phyloP scores from a whole-genome alignment of 345 rosid genomes.

The Eucalyptus camaldulensis region DNA sequence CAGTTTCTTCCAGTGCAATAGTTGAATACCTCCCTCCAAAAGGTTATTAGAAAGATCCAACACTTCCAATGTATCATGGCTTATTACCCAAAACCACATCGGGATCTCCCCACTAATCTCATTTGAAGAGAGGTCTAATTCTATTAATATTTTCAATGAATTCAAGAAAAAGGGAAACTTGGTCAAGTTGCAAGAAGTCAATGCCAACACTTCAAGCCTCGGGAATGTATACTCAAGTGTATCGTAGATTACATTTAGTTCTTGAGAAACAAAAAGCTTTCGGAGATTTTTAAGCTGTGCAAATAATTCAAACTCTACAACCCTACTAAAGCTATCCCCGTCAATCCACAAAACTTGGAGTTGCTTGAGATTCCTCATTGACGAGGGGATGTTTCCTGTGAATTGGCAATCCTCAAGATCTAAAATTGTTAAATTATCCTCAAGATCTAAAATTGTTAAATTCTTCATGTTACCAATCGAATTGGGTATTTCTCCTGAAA shows the following conservation, averaged over 20 bases:
- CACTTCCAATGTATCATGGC: accelerated
- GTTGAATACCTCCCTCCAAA: too few relatives aligned
- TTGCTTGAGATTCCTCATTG: background rate
- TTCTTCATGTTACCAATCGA: background rate
- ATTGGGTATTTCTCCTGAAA: background rate
- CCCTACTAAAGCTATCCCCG: accelerated
- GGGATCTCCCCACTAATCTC: background rate
- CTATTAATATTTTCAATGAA: background rate
- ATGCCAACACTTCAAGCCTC: accelerated
- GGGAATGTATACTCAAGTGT: background rate
- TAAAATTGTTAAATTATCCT: accelerated
- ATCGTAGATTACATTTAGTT: background rate
- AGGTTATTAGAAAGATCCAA: background rate
- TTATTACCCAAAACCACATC: background rate
- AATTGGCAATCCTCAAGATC: background rate
- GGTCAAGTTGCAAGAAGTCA: accelerated
- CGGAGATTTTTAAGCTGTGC: background rate
- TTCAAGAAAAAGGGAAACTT: background rate
- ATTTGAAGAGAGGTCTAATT: background rate
- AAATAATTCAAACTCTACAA: background rate
- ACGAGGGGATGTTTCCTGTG: background rate
- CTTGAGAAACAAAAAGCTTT: accelerated
- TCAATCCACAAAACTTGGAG: background rate
- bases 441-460: background rate
- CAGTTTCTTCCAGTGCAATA: too few relatives aligned